Base-by-base conservation (phyloP, 2,329 filamentous ascomycete species). In the Trichoderma sp. region DNA sequence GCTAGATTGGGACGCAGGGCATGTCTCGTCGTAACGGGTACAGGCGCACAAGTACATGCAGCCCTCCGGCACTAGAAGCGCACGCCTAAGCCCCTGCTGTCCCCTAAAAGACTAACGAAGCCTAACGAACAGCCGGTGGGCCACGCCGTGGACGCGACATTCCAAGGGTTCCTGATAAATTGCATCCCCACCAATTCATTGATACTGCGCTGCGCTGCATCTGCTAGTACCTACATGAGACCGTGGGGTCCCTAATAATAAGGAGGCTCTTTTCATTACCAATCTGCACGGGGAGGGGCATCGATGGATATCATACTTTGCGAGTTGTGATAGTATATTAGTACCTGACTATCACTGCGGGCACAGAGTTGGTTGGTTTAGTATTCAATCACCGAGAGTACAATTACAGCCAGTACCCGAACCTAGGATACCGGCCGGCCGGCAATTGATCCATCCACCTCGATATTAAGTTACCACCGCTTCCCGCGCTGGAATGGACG, bases 141-240 rank as follows among this genome's bases (percentile, higher is more conserved):
- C 66, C 66, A 62, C 57, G 39, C 65, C 39, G 60, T 51, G 57
- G 57, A 60, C 57, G 57, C 39, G 39, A 53, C 36, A 62, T 70
- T 67, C 66, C 65, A 68, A 70, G 66, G 66, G 57, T 70, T 70
- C 57, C 66, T 70, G 66, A 70, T 70, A 70, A 70, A 70, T 70
- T 70, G 66, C 66, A 70, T 61, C 66, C 28, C 66, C 66, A 70
- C 66, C 66, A 32, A 47, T 32, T 60, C n/a, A 21, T 34, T 60
- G 28, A 32, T 34, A 32, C 32, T 24, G 58, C 15, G 36, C 34
- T 36, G 34, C 34, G 12, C 61, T 28, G 61, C 34, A 34, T 51
- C 56, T 32, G 28, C 5, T 56, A 26, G 51, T 28, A 56, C 53
- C 53, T 57, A 57, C 53, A 57, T 57, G 57, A 21, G 57, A 32